Evolutionary conservation across 2,329 filamentous ascomycete species (phyloP).

Genomic region (Bimuria novae-zelandiae): DNA sequence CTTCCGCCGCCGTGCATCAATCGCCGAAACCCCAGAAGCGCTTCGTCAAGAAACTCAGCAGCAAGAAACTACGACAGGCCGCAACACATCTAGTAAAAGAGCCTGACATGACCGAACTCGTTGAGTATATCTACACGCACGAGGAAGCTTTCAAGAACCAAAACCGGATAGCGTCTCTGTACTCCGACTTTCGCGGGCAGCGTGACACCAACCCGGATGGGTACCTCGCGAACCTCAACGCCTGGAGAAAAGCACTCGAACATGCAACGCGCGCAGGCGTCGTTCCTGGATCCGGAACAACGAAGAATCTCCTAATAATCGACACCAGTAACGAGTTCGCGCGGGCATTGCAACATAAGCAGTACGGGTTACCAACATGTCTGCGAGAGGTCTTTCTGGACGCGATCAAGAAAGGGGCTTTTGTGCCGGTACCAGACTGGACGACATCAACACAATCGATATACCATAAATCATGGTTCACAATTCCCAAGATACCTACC

Average conservation of each 20-base stretch:
- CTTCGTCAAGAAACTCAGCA: not conserved
- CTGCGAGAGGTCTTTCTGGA: slow-evolving; percentile 80
- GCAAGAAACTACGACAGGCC: not conserved
- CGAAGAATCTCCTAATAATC: slow-evolving; percentile 56
- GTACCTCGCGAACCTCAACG: slow-evolving; percentile 76
- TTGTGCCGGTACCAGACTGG: slow-evolving; percentile 75
- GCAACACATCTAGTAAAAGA: not conserved
- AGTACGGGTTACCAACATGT: slow-evolving; percentile 81
- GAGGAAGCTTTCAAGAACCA: slow-evolving; percentile 60
- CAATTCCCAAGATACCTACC: slow-evolving; percentile 47
- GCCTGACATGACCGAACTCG: slow-evolving; percentile 66
- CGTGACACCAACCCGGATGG: slow-evolving; percentile 80
- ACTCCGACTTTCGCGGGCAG: slow-evolving; percentile 82
- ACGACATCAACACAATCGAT: slow-evolving; percentile 68
- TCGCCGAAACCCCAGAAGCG: not conserved
- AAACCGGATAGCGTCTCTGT: slow-evolving; percentile 80
- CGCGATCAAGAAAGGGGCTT: slow-evolving; percentile 68
- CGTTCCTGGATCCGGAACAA: slow-evolving; percentile 49
- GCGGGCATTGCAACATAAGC: slow-evolving; percentile 71
- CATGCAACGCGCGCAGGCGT: slow-evolving; percentile 68
- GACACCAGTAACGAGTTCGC: slow-evolving; percentile 66
- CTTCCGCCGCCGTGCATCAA: not conserved
- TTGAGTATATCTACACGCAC: slow-evolving; percentile 61
- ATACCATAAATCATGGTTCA: slow-evolving; percentile 69
- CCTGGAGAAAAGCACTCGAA: slow-evolving; percentile 78